Percentiles rank a stretch among this genome's conserved stretches.
Conservation (phyloP, 2,329 filamentous ascomycete genomes). For the Apiospora marii region DNA sequence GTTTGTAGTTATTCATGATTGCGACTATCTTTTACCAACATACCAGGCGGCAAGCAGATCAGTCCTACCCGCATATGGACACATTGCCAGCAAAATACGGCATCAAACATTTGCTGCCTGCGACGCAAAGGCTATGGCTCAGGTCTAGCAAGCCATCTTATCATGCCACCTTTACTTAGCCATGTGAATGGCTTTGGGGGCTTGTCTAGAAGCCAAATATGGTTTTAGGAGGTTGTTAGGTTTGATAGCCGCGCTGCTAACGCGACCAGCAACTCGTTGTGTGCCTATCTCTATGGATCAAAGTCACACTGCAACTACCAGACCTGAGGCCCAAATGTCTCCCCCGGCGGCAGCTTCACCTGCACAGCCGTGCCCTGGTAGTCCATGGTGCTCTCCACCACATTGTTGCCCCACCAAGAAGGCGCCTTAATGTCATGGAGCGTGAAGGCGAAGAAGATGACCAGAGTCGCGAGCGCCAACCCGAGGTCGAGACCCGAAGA, state of each 20-base stretch:
- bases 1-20: not conserved
- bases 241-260: not conserved
- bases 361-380: conserved; percentile 66
- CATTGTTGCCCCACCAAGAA: conserved; percentile 73
- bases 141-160: not conserved
- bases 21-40: not conserved
- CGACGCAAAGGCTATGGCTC: not conserved
- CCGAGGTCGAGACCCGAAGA: conserved; percentile 75
- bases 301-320: conserved; percentile 50
- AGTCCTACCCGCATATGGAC: not conserved
- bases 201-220: not conserved
- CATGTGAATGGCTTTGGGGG: not conserved
- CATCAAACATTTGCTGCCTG: not conserved
- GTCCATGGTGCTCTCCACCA: conserved; percentile 69
- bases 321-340: conserved; percentile 66
- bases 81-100: not conserved
- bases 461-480: conserved; percentile 69
- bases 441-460: conserved; percentile 75
- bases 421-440: conserved; percentile 69
- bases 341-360: conserved; percentile 56
- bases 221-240: not conserved
- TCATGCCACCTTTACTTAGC: not conserved
- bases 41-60: not conserved
- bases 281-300: not conserved
- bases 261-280: not conserved